These are phyloP conservation scores for Crithidia acanthocephali DNA, from an alignment of 208 protist genomes.

Conservation along the genomic window DNA sequence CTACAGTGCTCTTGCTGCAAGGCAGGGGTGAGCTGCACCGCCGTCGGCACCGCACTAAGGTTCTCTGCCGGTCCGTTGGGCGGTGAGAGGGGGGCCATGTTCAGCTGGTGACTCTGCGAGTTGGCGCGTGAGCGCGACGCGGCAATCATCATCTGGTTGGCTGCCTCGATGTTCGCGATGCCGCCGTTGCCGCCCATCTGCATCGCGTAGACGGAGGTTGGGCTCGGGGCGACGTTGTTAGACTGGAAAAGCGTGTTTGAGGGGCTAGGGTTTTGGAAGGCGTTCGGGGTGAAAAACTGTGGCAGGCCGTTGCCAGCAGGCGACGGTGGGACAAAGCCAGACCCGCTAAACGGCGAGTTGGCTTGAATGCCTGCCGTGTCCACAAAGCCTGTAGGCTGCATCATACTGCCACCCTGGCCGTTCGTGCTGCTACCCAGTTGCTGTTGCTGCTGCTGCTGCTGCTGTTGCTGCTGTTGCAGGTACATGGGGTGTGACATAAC, in stretches of 20 bases:
- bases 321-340: conserved; percentile 4
- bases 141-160: conserved; percentile 38
- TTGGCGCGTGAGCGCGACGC: conserved; percentile 28
- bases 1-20: conserved; percentile 47
- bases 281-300: conserved; percentile 22
- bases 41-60: conserved; percentile 10
- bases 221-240: neutral
- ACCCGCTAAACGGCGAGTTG: conserved; percentile 12
- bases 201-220: conserved; percentile 28
- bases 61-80: neutral
- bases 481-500: conserved; percentile 16
- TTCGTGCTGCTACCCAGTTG: conserved; percentile 10
- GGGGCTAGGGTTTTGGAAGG: conserved; percentile 7
- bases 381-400: conserved; percentile 6
- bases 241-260: neutral
- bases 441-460: conserved; percentile 26
- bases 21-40: conserved; percentile 32
- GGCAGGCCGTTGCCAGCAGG: conserved; percentile 6
- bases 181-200: conserved; percentile 14
- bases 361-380: conserved; percentile 10
- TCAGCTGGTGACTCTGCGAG: conserved; percentile 16
- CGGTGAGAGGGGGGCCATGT: conserved; percentile 9
- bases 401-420: neutral
- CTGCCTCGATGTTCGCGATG: conserved; percentile 35
- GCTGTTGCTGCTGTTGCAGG: conserved; percentile 27